Percentiles rank a stretch among this genome's conserved stretches.
Conservation (phyloP, 352 stramenopile genomes). For the Blastocystis sp. region DNA sequence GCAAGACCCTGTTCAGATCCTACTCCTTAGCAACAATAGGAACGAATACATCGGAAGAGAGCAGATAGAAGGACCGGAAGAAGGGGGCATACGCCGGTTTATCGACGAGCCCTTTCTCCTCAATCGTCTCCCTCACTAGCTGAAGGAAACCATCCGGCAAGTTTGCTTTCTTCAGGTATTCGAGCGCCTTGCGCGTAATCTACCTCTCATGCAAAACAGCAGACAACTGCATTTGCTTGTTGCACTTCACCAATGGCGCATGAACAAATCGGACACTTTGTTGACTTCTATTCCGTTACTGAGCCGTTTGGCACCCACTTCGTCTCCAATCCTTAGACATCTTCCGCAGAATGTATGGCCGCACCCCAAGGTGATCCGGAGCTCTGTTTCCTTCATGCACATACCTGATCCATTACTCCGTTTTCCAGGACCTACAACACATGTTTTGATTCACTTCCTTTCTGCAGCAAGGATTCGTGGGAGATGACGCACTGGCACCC, state of each 20-base stretch:
- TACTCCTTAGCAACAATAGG: not conserved
- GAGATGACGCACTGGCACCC: not conserved
- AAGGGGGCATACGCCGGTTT: not conserved
- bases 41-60: conserved; percentile 10
- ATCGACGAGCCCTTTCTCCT: not conserved
- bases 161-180: too few relatives aligned
- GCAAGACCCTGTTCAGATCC: not conserved
- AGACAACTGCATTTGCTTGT: not conserved
- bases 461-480: not conserved
- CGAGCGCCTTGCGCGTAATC: too few relatives aligned
- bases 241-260: not conserved
- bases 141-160: too few relatives aligned
- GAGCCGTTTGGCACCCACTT: not conserved
- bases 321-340: conserved; percentile 1
- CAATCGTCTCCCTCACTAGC: not conserved
- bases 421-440: not conserved
- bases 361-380: not conserved
- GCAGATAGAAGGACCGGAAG: not conserved
- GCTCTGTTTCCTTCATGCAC: not conserved
- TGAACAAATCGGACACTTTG: conserved; percentile 36
- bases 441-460: not conserved
- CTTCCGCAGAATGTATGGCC: conserved; percentile 42
- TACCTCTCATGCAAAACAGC: too few relatives aligned
- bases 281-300: not conserved
- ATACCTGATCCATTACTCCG: not conserved